Evolutionary conservation across 768 basidiomycete genomes (phyloP), one percentile per base, ranked within the genome.

Genomic region (Porpolomopsis calyptriformis): DNA sequence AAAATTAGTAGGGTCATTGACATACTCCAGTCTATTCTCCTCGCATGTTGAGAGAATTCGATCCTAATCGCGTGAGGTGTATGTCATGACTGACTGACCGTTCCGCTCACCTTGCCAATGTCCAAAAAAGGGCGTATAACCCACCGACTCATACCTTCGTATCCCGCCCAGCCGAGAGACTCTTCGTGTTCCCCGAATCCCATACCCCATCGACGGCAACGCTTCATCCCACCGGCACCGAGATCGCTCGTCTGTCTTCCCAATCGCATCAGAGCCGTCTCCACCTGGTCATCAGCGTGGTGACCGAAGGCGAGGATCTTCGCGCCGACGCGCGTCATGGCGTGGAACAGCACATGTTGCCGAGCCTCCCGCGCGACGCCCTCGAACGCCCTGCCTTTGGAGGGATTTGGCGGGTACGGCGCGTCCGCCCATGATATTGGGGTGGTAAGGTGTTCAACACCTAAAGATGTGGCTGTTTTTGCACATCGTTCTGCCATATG

Each of bases 271-370:
- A 91, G 62, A 24, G 78, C 71, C 0, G 88, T 91, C 58, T 91
- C 88, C 8, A 89, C 72, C 57, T 90, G 85, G 57, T 91, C 88
- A 56, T 91, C 85, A 2, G 73, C 72, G 56, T 91, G 88, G 53
- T 91, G 88, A 0, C 75, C 88, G 40, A 81, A 71, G 1, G 81
- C 82, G 45, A 88, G 57, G 11, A 69, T 57, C 12, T 66, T 52
- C 3, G 69, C 59, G 1, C 66, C 54, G 0, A 59, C 48, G 1
- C 51, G 48, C 4, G 57, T 56, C 74, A 85, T 73, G 0, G 55
- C 60, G n/a, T 64, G 46, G 47, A 77, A 74, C 29, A 85, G 52
- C 8, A 69, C 42, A 38, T 64, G 63, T 52, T 80, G 79, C 18
- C 88, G 76, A 24, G 76, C 81, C 1, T 59, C 53, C 10, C 87